Evolutionary conservation across 371 early-diverging fungal species (phyloP).

Genomic region (Rhizopus stolonifer): DNA sequence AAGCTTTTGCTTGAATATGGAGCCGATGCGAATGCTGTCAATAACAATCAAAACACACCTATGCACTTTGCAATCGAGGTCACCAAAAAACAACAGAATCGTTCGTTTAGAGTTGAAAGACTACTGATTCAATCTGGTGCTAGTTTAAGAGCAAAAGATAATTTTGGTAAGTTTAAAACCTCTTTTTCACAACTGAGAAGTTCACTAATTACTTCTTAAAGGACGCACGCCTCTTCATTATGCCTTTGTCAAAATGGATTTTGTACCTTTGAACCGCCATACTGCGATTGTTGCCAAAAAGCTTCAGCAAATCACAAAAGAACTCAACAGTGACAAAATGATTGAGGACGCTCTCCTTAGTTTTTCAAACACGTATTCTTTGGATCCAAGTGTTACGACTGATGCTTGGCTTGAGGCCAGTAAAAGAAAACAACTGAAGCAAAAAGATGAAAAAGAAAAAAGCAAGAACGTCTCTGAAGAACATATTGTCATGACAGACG

Average conservation of each 20-base stretch:
- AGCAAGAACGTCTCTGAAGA: not conserved
- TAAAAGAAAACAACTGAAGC: constrained; percentile 3
- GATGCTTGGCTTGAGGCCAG: constrained; percentile 11
- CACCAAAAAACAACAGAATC: constrained; percentile 52
- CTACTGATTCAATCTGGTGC: constrained; percentile 47
- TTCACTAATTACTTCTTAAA: constrained; percentile 3
- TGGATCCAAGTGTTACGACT: not conserved
- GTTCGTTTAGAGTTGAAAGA: constrained; percentile 53
- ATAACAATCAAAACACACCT: constrained; percentile 40
- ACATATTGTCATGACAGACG: not conserved
- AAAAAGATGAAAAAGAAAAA: not conserved
- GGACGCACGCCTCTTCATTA: constrained; percentile 62
- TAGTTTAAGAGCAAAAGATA: constrained; percentile 42
- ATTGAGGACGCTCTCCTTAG: constrained; percentile 11
- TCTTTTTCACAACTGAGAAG: no score
- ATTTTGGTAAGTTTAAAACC: constrained; percentile 37
- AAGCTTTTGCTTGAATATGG: constrained; percentile 41
- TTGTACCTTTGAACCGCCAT: constrained; percentile 45
- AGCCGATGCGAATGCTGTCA: constrained; percentile 27
- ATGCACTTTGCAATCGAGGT: constrained; percentile 55
- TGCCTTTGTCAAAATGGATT: constrained; percentile 37
- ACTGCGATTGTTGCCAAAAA: constrained; percentile 20
- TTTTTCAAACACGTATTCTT: constrained; percentile 2
- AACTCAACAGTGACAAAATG: constrained; percentile 12
- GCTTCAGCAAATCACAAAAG: constrained; percentile 14